These are phyloP conservation scores for Alnus glutinosa DNA, from an alignment of 306 rosid genomes.

Conservation along the genomic window DNA sequence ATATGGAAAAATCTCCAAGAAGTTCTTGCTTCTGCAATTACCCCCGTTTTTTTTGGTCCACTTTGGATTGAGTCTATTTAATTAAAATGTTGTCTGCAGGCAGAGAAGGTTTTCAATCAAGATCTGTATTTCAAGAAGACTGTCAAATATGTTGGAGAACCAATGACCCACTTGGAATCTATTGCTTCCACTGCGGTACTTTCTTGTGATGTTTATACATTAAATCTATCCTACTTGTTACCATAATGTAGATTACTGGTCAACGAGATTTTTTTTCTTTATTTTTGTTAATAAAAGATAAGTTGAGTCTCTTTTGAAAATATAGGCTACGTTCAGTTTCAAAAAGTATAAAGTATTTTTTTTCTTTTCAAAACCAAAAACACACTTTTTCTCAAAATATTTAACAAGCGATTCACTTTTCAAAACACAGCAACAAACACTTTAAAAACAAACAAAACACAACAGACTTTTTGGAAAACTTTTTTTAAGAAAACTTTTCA, in stretches of 20 bases:
- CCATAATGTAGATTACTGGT: neutral
- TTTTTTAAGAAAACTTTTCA: no score
- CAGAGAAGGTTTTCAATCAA: constrained; percentile 98
- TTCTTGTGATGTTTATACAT: constrained; percentile 7
- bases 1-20: neutral
- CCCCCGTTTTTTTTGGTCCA: neutral
- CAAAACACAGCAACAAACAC: no score
- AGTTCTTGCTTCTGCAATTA: neutral
- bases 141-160: constrained; percentile 92
- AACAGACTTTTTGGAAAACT: no score
- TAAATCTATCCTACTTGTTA: neutral
- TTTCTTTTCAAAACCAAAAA: neutral
- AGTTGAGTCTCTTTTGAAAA: neutral
- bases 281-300: neutral
- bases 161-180: constrained; percentile 97
- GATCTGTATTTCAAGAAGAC: constrained; percentile 89
- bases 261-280: neutral
- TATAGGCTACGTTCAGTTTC: no score
- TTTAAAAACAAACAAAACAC: no score
- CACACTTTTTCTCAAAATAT: no score
- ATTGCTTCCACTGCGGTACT: constrained; percentile 97
- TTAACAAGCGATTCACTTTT: no score
- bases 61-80: neutral
- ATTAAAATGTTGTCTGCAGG: constrained; percentile 45
- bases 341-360: neutral